Base-by-base conservation (phyloP, 306 rosid species). In the Abrus precatorius region DNA sequence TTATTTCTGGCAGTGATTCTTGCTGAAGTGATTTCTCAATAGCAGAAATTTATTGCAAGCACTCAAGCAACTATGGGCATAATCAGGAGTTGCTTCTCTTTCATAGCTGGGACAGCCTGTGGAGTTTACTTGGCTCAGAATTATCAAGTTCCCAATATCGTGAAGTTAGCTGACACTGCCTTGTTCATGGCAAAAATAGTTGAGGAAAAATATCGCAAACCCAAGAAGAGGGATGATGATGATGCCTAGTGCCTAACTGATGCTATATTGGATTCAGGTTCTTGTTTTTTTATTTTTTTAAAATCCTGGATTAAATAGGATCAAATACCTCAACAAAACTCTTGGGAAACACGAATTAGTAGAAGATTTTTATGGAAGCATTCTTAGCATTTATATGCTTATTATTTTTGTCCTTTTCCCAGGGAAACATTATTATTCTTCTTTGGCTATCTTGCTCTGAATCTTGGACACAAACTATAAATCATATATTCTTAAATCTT, bases 121-220 rank as follows among this genome's bases (percentile, higher is more conserved):
- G 97, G 98, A 14, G 85, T 93, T 49, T 93, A 93, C 75, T 33
- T 91, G 62, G 97, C 97, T 36, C 98, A 93, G 83, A 93, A 93
- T 82, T 93, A 93, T 91, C 66, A 84, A 84, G 92, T 93, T 76
- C 98, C 98, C 5, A 86, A 91, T 69, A 72, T 93, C 76, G 88
- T 13, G 54, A 93, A 89, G 92, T 87, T 93, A 43, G 90, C 87
- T 34, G 80, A 90, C 82, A 87, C 95, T 9, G 90, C 93, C 9
- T 32, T 87, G 47, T 75, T 87, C 76, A 87, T 84, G 86, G 95
- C 90, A 30, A 89, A 84, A 77, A 68, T 80, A 9, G 9, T 88
- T 0, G 98, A 91, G 81, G 93, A 88, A 76, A 82, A 80, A 76
- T 90, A 92, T 81, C 95, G 90, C 52, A 91, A 88, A 60, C 95